Conservation (phyloP, 2,329 filamentous ascomycete genomes). For the Drechslerella stenobrocha region DNA sequence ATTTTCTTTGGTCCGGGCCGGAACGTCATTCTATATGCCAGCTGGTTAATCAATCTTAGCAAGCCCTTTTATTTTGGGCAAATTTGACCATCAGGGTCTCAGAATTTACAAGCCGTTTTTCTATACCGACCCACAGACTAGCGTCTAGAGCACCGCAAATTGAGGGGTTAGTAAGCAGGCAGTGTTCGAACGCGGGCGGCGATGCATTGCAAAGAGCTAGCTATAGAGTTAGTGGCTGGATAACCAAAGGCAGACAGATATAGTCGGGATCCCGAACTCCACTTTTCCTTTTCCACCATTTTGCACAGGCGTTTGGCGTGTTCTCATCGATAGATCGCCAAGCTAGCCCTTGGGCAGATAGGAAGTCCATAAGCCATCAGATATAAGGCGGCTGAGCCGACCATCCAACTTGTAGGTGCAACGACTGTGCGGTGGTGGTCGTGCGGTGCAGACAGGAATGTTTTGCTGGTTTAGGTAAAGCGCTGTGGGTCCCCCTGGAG, state of each 20-base stretch:
- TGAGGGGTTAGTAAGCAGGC: constrained; percentile 18
- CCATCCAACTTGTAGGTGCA: not conserved
- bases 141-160: not conserved
- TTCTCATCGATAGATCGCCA: not conserved
- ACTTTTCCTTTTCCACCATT: no score
- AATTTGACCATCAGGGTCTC: constrained; percentile 9
- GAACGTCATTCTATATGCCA: no score
- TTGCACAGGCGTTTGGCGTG: no score
- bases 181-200: not conserved
- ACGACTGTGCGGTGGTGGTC: not conserved
- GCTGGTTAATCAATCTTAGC: not conserved
- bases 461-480: not conserved
- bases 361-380: constrained; percentile 2
- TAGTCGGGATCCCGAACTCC: no score
- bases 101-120: not conserved
- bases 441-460: not conserved
- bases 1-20: no score
- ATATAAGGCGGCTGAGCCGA: constrained; percentile 36
- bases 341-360: not conserved
- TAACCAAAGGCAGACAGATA: no score
- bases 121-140: not conserved
- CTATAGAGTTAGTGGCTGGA: no score
- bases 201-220: constrained; percentile 14
- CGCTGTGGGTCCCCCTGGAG: not conserved
- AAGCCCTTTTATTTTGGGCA: constrained; percentile 45